These are phyloP conservation scores for Penicillium longicatenatum DNA, from an alignment of 495 filamentous ascomycete species.

Conservation along the genomic window DNA sequence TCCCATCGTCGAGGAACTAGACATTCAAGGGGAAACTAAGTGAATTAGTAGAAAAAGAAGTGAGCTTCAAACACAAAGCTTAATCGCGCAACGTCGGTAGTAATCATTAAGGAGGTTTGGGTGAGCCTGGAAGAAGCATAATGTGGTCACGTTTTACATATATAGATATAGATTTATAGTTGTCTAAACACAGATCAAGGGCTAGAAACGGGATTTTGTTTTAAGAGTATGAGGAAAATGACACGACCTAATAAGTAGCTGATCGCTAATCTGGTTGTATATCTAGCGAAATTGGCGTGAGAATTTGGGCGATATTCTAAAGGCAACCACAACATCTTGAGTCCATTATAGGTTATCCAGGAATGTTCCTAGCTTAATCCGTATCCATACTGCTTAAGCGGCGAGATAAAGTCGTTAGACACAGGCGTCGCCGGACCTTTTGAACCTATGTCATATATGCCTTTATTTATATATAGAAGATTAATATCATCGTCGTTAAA, in stretches of 20 bases:
- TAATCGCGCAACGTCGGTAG: conserved; percentile 1
- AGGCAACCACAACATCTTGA: conserved; percentile 26
- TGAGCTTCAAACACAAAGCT: too few species aligned
- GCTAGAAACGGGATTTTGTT: conserved; percentile 9
- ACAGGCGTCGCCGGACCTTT: neutral
- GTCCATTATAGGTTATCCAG: conserved; percentile 27
- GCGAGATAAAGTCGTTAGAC: neutral
- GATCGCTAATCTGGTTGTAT: conserved; percentile 10
- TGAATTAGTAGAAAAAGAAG: too few species aligned
- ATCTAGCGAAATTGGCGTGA: conserved; percentile 6
- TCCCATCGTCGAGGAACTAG: neutral
- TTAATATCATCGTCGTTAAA: conserved; percentile 7
- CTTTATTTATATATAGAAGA: conserved; percentile 4
- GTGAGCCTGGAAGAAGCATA: conserved; percentile 9
- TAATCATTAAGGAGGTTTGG: conserved; percentile 4
- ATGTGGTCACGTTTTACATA: conserved; percentile 2
- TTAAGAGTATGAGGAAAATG: conserved; percentile 14
- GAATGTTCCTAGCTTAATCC: conserved; percentile 13
- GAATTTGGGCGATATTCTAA: conserved; percentile 20
- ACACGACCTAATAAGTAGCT: conserved; percentile 12
- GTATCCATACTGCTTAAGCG: conserved; percentile 9
- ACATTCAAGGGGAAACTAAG: too few species aligned
- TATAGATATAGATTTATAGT: neutral
- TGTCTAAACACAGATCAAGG: neutral
- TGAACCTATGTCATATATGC: conserved; percentile 8